Base-by-base conservation (phyloP, 306 rosid species). In the Neltuma alba region DNA sequence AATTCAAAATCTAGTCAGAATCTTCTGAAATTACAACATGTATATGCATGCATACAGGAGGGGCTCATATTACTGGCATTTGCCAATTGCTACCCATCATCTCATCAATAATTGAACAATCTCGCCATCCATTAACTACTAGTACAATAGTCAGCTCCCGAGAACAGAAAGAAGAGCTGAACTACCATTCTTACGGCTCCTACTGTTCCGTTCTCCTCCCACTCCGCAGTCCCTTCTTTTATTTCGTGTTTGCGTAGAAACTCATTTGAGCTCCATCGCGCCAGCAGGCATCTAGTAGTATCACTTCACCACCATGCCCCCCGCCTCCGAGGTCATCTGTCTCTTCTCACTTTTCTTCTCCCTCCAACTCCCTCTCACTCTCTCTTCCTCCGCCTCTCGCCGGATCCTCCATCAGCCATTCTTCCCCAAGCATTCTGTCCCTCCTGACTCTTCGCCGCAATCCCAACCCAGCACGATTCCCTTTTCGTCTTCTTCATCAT, bases 331-430 rank as follows among this genome's bases (percentile, higher is more conserved):
- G 50, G 36, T 50, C 7, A 34, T 36, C 44, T 70, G 66, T 63
- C 6, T 54, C 38, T 16, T 76, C 54, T 60, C 50, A n/a, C 30
- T 78, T 47, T 48, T 76, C 70, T 64, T 69, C 61, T 40, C 41
- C 60, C 25, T 33, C 36, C 36, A 33, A 33, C 36, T 33, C 36
- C 36, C 2, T 1, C 36, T 3, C 36, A 1, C 73, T 73, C 21
- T n/a, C 47, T 25, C 41, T 21, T 52, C 7, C 48, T 57, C 77
- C 40, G 10, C 82, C 70, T 3, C 72, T 23, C 92, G 90, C 72
- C 95, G 80, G 63, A 81, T 92, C 65, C 97, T 92, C 71, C 92
- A 92, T 85, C 97, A 92, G 23, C 97, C 97, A 11, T 74, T 87
- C 5, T 89, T 88, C 31, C 93, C 96, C 0, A 18, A 13, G 33